These are phyloP conservation scores for Ganoderma sinense DNA, from an alignment of 1,284 basidiomycete genomes.

Conservation along the genomic window DNA sequence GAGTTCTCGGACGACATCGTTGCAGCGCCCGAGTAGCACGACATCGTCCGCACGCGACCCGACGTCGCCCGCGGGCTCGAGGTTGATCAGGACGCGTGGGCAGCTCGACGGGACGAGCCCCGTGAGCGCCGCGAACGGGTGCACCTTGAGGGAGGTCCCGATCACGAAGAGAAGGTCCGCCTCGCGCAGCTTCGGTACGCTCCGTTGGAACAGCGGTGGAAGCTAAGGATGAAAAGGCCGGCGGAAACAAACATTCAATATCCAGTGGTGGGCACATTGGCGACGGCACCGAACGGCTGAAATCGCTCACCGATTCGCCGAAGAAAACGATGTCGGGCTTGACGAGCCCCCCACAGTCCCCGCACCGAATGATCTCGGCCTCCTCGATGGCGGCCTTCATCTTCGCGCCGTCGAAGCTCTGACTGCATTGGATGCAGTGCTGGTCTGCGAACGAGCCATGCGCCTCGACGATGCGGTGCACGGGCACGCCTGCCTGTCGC, in stretches of 20 bases:
- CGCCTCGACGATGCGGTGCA: slow-evolving; percentile 86
- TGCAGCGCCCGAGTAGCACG: slow-evolving; percentile 72
- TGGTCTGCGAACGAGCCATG: slow-evolving; percentile 92
- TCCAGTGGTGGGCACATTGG: background rate
- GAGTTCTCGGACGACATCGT: slow-evolving; percentile 65
- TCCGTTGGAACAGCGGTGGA: slow-evolving; percentile 61
- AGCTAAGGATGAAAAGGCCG: slow-evolving; percentile 53
- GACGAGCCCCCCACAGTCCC: slow-evolving; percentile 73
- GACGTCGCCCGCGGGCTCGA: slow-evolving; percentile 71
- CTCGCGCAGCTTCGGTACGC: slow-evolving; percentile 55
- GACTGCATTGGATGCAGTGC: slow-evolving; percentile 78
- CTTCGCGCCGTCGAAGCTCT: slow-evolving; percentile 68
- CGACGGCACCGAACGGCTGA: background rate
- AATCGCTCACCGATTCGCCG: slow-evolving; percentile 72
- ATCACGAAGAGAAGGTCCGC: slow-evolving; percentile 92
- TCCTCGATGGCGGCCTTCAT: slow-evolving; percentile 67
- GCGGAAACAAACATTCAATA: too few species aligned
- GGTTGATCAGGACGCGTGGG: slow-evolving; percentile 75
- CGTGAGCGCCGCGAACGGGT: slow-evolving; percentile 78
- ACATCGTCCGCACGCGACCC: slow-evolving; percentile 64
- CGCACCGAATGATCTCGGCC: slow-evolving; percentile 72
- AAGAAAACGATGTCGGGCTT: slow-evolving; percentile 98
- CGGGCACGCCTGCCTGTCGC: slow-evolving; percentile 82
- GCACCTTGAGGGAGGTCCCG: slow-evolving; percentile 89
- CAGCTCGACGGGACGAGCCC: slow-evolving; percentile 55